Base-by-base conservation (phyloP, 2,329 filamentous ascomycete species). In the Curvularia eragrostidis region DNA sequence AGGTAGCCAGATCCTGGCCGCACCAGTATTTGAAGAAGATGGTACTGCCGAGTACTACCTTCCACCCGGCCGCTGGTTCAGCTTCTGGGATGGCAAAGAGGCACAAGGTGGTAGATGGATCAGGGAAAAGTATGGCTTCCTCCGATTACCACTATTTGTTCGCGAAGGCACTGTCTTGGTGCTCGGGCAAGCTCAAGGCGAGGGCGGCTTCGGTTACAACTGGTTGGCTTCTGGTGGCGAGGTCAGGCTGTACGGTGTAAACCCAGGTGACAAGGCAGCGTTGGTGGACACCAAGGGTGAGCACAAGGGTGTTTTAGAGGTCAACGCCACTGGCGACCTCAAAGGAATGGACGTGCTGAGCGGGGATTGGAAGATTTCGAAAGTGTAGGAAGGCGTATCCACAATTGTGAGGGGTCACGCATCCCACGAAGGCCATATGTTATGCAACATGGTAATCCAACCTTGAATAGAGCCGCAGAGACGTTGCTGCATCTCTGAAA, bases 21-120 rank as follows among this genome's bases (percentile, higher is more conserved):
- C 87, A 1, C 88, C 88, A 1, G 79, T 90, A 1, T 89, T 89
- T 59, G 82, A 84, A 10, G 85, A 89, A 70, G 80, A 81, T 1
- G 87, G 86, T 0, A 82, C 83, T 34, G 87, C 88, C 0, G 84
- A 88, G 54, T 89, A 90, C 71, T 91, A 91, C 72, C 78, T 89
- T 15, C 83, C 83, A 2, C 74, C 76, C n/a, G 82, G 81, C 9
- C 72, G 70, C 26, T 84, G 82, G 82, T 82, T 79, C n/a, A 79
- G 69, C 56, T 82, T 81, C 70, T 83, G 82, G 75, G 74, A 78
- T 50, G 75, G 77, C 9, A 71, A 78, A 57, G 73, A 75, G 28
- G 69, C 76, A 15, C 61, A 73, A 24, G 80, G 81, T 10, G 78
- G 79, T 1, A 73, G 72, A 23, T 83, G 81, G 81, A 64, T 77